Evolutionary conservation across 2,329 filamentous ascomycete species (phyloP).

Genomic region (Fusarium foetens): DNA sequence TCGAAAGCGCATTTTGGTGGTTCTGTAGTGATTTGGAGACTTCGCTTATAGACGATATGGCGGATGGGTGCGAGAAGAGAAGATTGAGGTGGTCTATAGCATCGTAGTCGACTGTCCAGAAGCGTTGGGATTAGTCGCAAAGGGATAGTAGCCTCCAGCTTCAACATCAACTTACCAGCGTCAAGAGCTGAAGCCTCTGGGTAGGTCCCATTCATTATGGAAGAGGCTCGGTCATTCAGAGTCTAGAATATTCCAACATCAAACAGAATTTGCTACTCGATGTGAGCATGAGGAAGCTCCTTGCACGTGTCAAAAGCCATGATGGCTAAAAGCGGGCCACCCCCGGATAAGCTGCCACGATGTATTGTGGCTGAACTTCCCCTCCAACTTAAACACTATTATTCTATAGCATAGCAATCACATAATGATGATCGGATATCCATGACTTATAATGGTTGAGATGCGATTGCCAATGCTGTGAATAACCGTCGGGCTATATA

Average conservation of each 20-base stretch:
- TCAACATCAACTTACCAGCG: conserved; percentile 52
- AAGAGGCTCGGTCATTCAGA: not conserved
- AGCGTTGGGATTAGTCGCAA: conserved; percentile 33
- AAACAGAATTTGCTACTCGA: not conserved
- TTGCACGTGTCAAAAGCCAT: conserved; percentile 46
- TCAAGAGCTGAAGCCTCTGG: conserved; percentile 55
- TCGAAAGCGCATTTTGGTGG: conserved; percentile 84
- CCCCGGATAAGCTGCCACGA: conserved; percentile 14
- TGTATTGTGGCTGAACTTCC: conserved; percentile 31
- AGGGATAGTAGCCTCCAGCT: conserved; percentile 16
- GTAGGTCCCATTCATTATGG: conserved; percentile 54
- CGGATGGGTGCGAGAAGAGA: conserved; percentile 90
- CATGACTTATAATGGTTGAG: conserved; percentile 5
- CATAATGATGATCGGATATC: not conserved
- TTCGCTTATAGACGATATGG: conserved; percentile 78
- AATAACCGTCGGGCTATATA: conserved; percentile 11
- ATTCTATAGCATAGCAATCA: not conserved
- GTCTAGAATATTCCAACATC: conserved; percentile 11
- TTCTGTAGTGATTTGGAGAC: conserved; percentile 78
- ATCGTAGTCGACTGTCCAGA: conserved; percentile 76
- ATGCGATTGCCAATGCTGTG: conserved; percentile 15
- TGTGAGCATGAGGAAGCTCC: conserved; percentile 27
- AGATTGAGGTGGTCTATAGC: conserved; percentile 92
- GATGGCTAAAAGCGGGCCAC: conserved; percentile 42
- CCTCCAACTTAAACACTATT: not conserved